phyloP scores from a whole-genome alignment of 2,329 filamentous ascomycete species.

The Colletotrichum siamense region DNA sequence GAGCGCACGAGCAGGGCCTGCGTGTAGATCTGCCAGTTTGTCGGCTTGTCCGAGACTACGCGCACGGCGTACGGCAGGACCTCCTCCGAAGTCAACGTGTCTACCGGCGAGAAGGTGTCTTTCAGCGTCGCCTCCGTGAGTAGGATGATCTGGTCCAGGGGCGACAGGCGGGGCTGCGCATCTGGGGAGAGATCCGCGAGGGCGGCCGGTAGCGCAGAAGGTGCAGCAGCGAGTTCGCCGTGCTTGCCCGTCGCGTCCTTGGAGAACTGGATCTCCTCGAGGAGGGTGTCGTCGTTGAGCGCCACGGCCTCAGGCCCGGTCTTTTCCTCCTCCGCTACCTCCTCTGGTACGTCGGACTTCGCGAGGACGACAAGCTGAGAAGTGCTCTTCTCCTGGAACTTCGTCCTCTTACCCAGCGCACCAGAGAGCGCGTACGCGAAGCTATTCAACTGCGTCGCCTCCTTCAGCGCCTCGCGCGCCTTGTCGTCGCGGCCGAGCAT shows the following conservation, averaged over 20 bases:
- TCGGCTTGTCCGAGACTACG: conserved; percentile 85
- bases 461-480: conserved; percentile 73
- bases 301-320: conserved; percentile 71
- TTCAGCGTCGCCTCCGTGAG: conserved; percentile 88
- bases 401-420: conserved; percentile 83
- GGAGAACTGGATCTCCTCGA: conserved; percentile 81
- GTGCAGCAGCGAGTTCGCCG: conserved; percentile 38
- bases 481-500: conserved; percentile 82
- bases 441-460: conserved; percentile 69
- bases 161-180: conserved; percentile 79
- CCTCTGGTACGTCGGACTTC: conserved; percentile 58
- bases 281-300: conserved; percentile 89
- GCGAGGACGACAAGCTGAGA: conserved; percentile 93
- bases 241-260: conserved; percentile 49
- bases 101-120: conserved; percentile 82
- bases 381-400: conserved; percentile 77
- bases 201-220: conserved; percentile 57
- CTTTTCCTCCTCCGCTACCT: conserved; percentile 25
- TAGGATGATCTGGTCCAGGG: conserved; percentile 89
- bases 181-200: conserved; percentile 75
- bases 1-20: conserved; percentile 90
- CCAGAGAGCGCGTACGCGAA: conserved; percentile 87
- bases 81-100: conserved; percentile 91
- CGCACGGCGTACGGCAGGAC: conserved; percentile 89
- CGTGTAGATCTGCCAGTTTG: conserved; percentile 98